Percentiles rank a stretch among this genome's conserved stretches.
Conservation (phyloP, 305 asterid species). For the Vinca major region DNA sequence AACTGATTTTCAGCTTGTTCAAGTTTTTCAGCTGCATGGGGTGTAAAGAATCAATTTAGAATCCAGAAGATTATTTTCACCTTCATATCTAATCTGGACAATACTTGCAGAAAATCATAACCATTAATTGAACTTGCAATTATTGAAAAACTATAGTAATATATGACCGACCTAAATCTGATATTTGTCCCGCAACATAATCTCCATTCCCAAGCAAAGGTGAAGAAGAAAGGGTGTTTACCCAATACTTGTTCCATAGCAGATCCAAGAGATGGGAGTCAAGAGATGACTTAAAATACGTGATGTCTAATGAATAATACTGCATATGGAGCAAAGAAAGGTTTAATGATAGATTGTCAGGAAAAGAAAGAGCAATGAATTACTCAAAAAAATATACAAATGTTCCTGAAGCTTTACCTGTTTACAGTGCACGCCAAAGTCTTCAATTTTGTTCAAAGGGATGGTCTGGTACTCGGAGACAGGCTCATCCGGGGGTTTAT, state of each 20-base stretch:
- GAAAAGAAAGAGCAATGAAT: background rate
- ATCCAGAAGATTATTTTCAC: background rate
- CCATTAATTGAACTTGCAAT: background rate
- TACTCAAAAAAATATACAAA: background rate
- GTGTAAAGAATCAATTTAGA: constrained; percentile 15
- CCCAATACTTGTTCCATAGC: constrained; percentile 97
- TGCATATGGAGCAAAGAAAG: constrained; percentile 28
- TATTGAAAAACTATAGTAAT: background rate
- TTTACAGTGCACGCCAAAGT: constrained; percentile 96
- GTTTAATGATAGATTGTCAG: background rate
- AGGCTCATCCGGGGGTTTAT: constrained; percentile 92
- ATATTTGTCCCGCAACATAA: constrained; percentile 95
- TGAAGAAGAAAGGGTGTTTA: constrained; percentile 92
- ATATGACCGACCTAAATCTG: constrained; percentile 59
- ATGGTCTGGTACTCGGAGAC: constrained; percentile 91
- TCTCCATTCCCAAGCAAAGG: constrained; percentile 97
- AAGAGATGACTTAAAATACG: constrained; percentile 88
- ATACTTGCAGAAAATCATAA: background rate
- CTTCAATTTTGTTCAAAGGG: constrained; percentile 94
- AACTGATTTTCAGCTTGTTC: constrained; percentile 95
- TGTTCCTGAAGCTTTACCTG: constrained; percentile 38
- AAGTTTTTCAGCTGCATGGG: constrained; percentile 76
- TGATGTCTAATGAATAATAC: constrained; percentile 91
- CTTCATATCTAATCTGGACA: background rate
- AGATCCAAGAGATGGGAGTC: constrained; percentile 88